A percentile compares a stretch with the other conserved stretches of the same genome.
phyloP scores from a whole-genome alignment of 2,329 filamentous ascomycete species.

The Monosporascus sp. region DNA sequence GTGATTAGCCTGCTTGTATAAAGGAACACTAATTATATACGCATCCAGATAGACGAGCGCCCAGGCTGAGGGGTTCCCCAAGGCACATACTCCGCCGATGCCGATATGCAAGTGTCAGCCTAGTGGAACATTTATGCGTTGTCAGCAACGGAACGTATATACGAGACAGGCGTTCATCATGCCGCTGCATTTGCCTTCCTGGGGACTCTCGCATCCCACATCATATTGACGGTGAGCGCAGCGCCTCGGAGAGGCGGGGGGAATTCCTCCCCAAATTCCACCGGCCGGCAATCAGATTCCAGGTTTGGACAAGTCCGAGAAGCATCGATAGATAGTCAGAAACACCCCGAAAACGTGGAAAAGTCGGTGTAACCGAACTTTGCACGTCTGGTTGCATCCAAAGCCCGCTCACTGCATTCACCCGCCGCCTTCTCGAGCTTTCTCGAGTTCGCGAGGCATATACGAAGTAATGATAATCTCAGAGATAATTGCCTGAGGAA shows the following conservation, averaged over 20 bases:
- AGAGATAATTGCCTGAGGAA: too few species aligned
- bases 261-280: constrained; percentile 7
- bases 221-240: constrained; percentile 17
- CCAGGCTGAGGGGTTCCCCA: too few species aligned
- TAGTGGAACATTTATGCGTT: neutral
- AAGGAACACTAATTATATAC: neutral
- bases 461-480: too few species aligned
- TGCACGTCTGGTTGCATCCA: constrained; percentile 11
- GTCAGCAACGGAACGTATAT: neutral
- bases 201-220: constrained; percentile 5
- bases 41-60: too few species aligned
- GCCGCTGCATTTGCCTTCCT: neutral
- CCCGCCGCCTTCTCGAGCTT: neutral
- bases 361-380: constrained; percentile 18
- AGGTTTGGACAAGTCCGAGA: neutral
- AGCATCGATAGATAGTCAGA: neutral
- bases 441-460: neutral
- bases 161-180: neutral
- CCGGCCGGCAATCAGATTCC: constrained; percentile 2
- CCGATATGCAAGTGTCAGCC: neutral
- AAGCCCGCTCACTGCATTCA: constrained; percentile 2
- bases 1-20: neutral
- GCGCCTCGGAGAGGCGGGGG: constrained; percentile 5
- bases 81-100: neutral
- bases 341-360: constrained; percentile 7